Percentiles rank a stretch among this genome's conserved stretches.
Conservation (phyloP, 805 yeast species). For the Candida nonsorbophila region DNA sequence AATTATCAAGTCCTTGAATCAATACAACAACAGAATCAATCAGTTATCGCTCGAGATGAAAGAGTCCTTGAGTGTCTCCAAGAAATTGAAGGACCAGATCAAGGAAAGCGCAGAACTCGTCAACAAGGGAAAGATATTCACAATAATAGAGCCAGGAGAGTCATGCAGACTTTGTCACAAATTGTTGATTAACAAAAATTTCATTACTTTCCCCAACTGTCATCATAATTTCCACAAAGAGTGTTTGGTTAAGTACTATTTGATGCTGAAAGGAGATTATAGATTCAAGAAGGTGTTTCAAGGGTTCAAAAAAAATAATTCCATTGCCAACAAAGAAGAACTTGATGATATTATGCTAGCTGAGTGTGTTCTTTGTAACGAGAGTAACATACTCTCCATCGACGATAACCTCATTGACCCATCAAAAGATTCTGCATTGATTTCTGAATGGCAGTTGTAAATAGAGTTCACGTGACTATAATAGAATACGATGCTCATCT, state of each 20-base stretch:
- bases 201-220: conserved; percentile 77
- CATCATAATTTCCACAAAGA: conserved; percentile 86
- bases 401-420: conserved; percentile 55
- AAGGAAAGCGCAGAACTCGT: conserved; percentile 29
- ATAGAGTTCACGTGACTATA: background rate
- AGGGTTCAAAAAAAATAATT: conserved; percentile 42
- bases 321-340: conserved; percentile 36
- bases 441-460: conserved; percentile 46
- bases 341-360: conserved; percentile 56
- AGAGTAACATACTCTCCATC: conserved; percentile 59
- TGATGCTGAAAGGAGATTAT: conserved; percentile 59
- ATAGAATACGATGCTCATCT: background rate
- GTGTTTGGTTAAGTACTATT: conserved; percentile 63
- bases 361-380: conserved; percentile 76
- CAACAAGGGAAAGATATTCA: conserved; percentile 42
- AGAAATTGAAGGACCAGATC: conserved; percentile 57
- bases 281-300: conserved; percentile 59
- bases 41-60: conserved; percentile 70
- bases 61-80: conserved; percentile 57
- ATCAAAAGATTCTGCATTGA: conserved; percentile 27
- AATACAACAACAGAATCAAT: conserved; percentile 61
- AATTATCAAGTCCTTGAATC: conserved; percentile 72
- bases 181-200: conserved; percentile 66
- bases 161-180: conserved; percentile 71
- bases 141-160: conserved; percentile 76